Percentiles rank a stretch among this genome's conserved stretches.
phyloP scores from a whole-genome alignment of 169 alveolate species.

The Plasmodium reichenowi region DNA sequence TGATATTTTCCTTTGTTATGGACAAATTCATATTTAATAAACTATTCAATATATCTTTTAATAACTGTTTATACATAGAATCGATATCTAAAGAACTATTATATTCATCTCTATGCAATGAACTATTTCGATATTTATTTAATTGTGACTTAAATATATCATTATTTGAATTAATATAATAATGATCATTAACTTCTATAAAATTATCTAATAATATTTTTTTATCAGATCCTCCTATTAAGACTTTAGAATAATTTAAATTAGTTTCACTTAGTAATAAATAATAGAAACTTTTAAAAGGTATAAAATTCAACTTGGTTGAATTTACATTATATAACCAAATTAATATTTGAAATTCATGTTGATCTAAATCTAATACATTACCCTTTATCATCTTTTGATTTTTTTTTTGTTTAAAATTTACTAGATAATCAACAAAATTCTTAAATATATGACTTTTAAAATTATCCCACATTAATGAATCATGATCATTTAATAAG shows the following conservation, averaged over 20 bases:
- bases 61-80: slow-evolving; percentile 49
- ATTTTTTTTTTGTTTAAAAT: slow-evolving; percentile 55
- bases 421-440: slow-evolving; percentile 62
- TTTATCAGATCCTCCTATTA: slow-evolving; percentile 50
- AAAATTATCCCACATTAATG: slow-evolving; percentile 74
- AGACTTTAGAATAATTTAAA: slow-evolving; percentile 63
- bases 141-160: slow-evolving; percentile 56
- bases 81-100: slow-evolving; percentile 51
- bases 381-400: slow-evolving; percentile 48
- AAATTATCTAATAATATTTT: slow-evolving; percentile 17
- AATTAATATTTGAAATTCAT: slow-evolving; percentile 75
- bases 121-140: slow-evolving; percentile 4
- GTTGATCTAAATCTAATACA: slow-evolving; percentile 67
- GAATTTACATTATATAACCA: slow-evolving; percentile 71
- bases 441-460: slow-evolving; percentile 65
- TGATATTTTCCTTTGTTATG: slow-evolving; percentile 67
- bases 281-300: slow-evolving; percentile 69
- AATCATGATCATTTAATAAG: slow-evolving; percentile 74
- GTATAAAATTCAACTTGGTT: slow-evolving; percentile 45
- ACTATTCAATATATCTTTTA: slow-evolving; percentile 65
- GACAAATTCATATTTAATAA: slow-evolving; percentile 58
- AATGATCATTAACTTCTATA: slow-evolving; percentile 74
- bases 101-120: neutral
- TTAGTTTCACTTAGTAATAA: slow-evolving; percentile 60
- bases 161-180: slow-evolving; percentile 60